Conservation (phyloP, 768 basidiomycete genomes). For the Boletus coccyginus region DNA sequence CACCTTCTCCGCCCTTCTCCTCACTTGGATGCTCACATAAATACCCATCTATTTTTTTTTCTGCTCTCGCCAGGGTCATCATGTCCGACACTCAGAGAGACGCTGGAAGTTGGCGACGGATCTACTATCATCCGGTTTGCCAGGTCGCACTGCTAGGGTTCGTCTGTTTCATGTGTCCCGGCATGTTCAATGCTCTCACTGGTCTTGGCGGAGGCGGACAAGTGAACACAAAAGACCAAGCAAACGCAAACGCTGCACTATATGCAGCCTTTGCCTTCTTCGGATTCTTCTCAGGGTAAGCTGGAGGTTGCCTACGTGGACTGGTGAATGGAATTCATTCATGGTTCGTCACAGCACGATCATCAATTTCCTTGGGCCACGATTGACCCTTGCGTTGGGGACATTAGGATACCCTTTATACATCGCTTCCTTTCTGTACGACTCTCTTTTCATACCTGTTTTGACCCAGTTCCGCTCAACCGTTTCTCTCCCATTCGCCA, state of each 20-base stretch:
- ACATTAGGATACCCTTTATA: conserved; percentile 52
- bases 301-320: not conserved
- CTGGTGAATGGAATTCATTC: not conserved
- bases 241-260: conserved; percentile 66
- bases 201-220: conserved; percentile 82
- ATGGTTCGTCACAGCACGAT: conserved; percentile 47
- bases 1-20: not conserved
- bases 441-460: not conserved
- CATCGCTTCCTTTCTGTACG: conserved; percentile 45
- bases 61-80: not conserved
- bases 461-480: not conserved
- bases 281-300: conserved; percentile 70
- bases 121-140: conserved; percentile 51
- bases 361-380: conserved; percentile 66
- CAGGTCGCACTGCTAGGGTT: conserved; percentile 58
- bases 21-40: not conserved
- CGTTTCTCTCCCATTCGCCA: not conserved
- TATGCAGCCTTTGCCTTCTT: conserved; percentile 62
- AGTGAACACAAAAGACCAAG: conserved; percentile 57
- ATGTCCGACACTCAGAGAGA: conserved; percentile 23
- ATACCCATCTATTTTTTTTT: not conserved
- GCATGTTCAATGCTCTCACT: conserved; percentile 77
- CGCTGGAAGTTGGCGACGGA: conserved; percentile 35
- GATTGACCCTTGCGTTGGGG: conserved; percentile 48
- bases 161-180: conserved; percentile 57